These are phyloP conservation scores for Coniella lustricola DNA, from an alignment of 2,329 filamentous ascomycete species.

Conservation along the genomic window DNA sequence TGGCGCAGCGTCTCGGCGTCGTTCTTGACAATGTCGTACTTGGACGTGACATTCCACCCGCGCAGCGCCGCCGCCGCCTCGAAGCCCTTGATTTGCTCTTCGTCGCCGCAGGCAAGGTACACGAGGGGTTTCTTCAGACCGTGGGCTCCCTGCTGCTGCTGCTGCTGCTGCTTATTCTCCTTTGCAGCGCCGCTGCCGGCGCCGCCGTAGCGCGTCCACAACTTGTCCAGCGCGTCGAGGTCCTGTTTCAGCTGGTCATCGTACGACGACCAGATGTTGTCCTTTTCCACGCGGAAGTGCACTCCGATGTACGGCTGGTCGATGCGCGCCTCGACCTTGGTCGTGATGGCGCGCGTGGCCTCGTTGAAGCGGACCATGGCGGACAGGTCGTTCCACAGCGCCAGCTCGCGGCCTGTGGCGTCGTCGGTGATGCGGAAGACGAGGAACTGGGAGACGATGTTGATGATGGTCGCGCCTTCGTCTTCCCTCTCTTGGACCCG, in stretches of 20 bases:
- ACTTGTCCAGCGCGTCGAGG: slow-evolving; percentile 27
- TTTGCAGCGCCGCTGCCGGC: too few species aligned
- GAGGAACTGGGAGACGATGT: slow-evolving; percentile 25
- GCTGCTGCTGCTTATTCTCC: too few species aligned
- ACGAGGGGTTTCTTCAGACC: slow-evolving; percentile 22
- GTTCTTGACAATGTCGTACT: slow-evolving; percentile 23
- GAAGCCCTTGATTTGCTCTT: slow-evolving; percentile 26
- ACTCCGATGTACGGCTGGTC: slow-evolving; percentile 26
- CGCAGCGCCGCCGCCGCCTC: slow-evolving; percentile 22
- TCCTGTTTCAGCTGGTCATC: slow-evolving; percentile 27
- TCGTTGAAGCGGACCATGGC: slow-evolving; percentile 26
- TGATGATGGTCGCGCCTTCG: slow-evolving; percentile 25
- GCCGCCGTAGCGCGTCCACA: slow-evolving; percentile 23
- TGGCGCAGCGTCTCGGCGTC: slow-evolving; percentile 17
- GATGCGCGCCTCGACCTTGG: slow-evolving; percentile 20
- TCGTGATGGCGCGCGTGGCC: slow-evolving; percentile 21
- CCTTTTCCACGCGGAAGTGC: slow-evolving; percentile 30
- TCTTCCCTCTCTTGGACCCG: neutral
- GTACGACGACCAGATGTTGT: slow-evolving; percentile 30
- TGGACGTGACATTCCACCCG: slow-evolving; percentile 29
- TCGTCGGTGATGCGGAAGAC: slow-evolving; percentile 31
- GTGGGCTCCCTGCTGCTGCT: neutral
- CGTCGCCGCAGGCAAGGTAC: slow-evolving; percentile 29
- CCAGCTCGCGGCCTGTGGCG: slow-evolving; percentile 26
- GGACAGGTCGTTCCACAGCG: slow-evolving; percentile 28